Conservation (phyloP, 1,284 basidiomycete genomes). For the Farysia itapuensis region DNA sequence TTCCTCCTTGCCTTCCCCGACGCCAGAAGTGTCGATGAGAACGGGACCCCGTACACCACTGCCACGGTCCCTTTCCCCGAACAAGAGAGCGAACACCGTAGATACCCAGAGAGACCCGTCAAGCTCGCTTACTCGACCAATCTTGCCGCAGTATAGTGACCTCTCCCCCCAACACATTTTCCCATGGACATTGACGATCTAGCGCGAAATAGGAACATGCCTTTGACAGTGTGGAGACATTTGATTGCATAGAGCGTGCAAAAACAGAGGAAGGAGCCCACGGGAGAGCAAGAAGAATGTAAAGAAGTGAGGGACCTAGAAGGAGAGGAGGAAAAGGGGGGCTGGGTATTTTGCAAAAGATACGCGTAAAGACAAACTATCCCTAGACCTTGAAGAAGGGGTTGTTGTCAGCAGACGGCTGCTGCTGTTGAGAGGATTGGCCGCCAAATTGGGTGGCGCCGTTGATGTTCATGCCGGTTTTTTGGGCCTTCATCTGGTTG, state of each 20-base stretch:
- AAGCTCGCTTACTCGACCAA: slow-evolving; percentile 11
- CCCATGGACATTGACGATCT: too few relatives aligned
- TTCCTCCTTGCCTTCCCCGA: slow-evolving; percentile 25
- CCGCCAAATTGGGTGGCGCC: slow-evolving; percentile 11
- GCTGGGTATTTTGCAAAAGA: not conserved
- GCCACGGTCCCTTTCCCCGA: slow-evolving; percentile 17
- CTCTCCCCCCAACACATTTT: not conserved
- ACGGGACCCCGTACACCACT: slow-evolving; percentile 1
- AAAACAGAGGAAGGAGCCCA: not conserved
- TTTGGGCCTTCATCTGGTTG: slow-evolving; percentile 37
- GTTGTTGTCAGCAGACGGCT: slow-evolving; percentile 28
- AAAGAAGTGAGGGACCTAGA: not conserved
- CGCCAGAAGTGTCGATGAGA: slow-evolving; percentile 5
- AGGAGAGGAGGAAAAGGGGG: not conserved
- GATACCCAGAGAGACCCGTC: slow-evolving; percentile 23
- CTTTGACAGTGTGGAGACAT: too few relatives aligned
- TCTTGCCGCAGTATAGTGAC: not conserved
- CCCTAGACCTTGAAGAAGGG: slow-evolving; percentile 47
- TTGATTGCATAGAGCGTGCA: not conserved
- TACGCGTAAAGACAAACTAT: not conserved
- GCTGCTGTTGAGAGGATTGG: slow-evolving; percentile 3
- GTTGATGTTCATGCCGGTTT: slow-evolving; percentile 40
- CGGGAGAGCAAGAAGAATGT: not conserved
- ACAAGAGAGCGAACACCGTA: slow-evolving; percentile 34
- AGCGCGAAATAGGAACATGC: too few relatives aligned